Evolutionary conservation across 805 yeast genomes (phyloP), one percentile per base, ranked within the genome.

Genomic region (Aciculoconidium aculeatum): DNA sequence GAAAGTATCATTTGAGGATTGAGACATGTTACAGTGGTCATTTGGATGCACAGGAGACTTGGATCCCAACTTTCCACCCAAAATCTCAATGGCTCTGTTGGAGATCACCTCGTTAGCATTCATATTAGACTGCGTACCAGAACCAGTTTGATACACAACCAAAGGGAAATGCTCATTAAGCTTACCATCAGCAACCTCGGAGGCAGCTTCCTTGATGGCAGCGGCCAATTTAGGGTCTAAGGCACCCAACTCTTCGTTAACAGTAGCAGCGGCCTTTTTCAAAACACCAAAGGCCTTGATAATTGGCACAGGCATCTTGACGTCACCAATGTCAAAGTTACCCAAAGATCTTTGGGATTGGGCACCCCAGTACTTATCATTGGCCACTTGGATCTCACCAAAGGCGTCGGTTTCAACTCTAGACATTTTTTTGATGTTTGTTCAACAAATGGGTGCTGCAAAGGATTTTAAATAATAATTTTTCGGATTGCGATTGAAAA

Each of bases 61-160:
- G 31, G 59, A 49, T 10, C 65, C 65, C 46, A 53, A 36, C 23
- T 41, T 45, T 4, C 65, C 65, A 16, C 63, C 62, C 44, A 58
- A 49, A 31, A 58, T 49, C 40, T 58, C 65, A 45, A 58, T 58
- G 32, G 62, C 65, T 13, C 65, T 37, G 45, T 58, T 58, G 27
- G 60, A 52, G 30, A 58, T 56, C 16, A 58, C 65, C 44, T 58
- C 65, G 40, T 58, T 58, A 34, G 65, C 63, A 44, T 58, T 58
- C 65, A 58, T 58, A 45, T 58, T 58, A 21, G 58, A 50, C 35
- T 58, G 65, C 8, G 65, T 58, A 25, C 65, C 65, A n/a, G 59
- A 51, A 6, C 65, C 65, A 17, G 65, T 58, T 42, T 58, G 65
- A 51, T 44, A 58, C 25, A 58, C 58, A 24, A 58, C 64, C 49